Conservation (phyloP, 2,329 filamentous ascomycete genomes). For the Neoscytalidium dimidiatum region DNA sequence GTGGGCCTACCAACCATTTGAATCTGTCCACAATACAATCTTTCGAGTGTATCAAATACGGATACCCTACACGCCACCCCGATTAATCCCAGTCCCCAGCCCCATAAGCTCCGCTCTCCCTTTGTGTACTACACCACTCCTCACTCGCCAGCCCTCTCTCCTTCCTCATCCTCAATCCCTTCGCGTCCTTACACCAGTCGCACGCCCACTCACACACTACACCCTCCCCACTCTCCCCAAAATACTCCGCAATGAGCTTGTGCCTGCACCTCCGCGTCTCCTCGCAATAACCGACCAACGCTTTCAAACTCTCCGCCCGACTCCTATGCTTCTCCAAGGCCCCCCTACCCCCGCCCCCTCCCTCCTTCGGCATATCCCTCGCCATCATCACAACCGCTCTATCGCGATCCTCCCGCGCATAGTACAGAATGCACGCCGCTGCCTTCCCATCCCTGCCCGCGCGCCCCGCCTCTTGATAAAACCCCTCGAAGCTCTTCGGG, state of each 20-base stretch:
- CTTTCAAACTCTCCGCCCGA: constrained; percentile 47
- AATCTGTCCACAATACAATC: no score
- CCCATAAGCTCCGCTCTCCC: constrained; percentile 37
- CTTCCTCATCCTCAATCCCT: constrained; percentile 44
- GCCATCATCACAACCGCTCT: constrained; percentile 61
- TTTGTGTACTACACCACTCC: constrained; percentile 52
- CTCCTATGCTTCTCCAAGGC: constrained; percentile 32
- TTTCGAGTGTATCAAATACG: no score
- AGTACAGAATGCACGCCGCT: constrained; percentile 85
- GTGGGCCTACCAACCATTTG: no score
- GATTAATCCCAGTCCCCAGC: constrained; percentile 3
- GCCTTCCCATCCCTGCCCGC: constrained; percentile 89
- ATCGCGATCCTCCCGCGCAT: constrained; percentile 83
- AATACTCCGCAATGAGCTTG: constrained; percentile 38
- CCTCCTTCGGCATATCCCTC: constrained; percentile 45
- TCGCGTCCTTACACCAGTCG: constrained; percentile 51
- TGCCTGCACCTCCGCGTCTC: constrained; percentile 73
- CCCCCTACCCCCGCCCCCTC: constrained; percentile 37
- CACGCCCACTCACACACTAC: constrained; percentile 49
- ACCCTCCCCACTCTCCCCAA: constrained; percentile 30
- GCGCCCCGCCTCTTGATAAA: constrained; percentile 92
- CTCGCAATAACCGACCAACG: constrained; percentile 81
- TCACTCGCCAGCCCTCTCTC: constrained; percentile 48
- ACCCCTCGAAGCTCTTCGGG: constrained; percentile 92
- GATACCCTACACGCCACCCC: no score